Evolutionary conservation across 768 basidiomycete species (phyloP), one percentile per base, ranked within the genome.

Genomic region (Lentinula detonsa): DNA sequence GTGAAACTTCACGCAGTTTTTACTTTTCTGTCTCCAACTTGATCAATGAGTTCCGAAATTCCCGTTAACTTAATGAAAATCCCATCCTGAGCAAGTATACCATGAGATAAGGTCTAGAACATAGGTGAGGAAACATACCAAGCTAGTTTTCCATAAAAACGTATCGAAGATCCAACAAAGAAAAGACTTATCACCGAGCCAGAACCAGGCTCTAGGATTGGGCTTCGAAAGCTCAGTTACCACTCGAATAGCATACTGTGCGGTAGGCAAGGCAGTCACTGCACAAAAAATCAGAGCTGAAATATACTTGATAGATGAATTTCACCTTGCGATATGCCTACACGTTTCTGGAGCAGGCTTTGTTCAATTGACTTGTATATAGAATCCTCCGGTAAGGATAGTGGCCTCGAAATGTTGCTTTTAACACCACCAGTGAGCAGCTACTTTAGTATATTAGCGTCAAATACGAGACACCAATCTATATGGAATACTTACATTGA

Each of bases 161-260:
- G 62, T 65, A 39, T 67, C 61, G 33, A 65, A 60, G 52, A 67
- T 57, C 64, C 66, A 67, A 8, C 56, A 51, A 1, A 65, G 50
- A 5, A n/a, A 57, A 31, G 58, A 50, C 37, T 62, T 59, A 9
- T 50, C 54, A 21, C 66, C 64, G 6, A 48, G 57, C 66, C 66
- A 67, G 28, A 65, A 50, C 62, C 62, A 67, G 15, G 64, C 62
- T 9, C 64, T 55, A 21, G 66, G 66, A 8, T 46, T 50, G 5
- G 60, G 9, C 18, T 60, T 60, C 39, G 61, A 35, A 5, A 53
- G 35, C 40, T 67, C 66, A 21, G 57, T 51, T 5, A 64, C 64
- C 13, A 67, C 66, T 23, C 57, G 39, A 10, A 28, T 40, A 11
- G 64, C 66, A 53, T 61, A 66, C 31, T 60, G 49, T 23, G 55